Evolutionary conservation across 202 grass and related monocot genomes (phyloP).

Genomic region (Saccharum hybrid): DNA sequence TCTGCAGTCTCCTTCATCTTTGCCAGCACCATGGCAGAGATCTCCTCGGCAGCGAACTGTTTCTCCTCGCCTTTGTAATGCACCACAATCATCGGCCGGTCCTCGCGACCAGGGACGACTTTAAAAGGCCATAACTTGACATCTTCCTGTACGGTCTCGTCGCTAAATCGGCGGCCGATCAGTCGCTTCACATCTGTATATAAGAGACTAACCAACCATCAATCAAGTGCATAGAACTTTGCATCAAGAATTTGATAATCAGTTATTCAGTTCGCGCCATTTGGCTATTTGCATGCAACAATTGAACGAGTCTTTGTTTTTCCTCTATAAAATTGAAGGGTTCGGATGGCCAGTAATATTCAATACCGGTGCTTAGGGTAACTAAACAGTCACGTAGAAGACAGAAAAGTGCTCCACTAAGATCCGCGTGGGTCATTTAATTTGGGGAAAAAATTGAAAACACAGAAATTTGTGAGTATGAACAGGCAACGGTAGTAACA

Average conservation of each 20-base stretch:
- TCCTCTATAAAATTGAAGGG: not conserved
- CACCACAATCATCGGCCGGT: slow-evolving; percentile 61
- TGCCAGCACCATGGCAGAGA: slow-evolving; percentile 62
- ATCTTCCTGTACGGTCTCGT: slow-evolving; percentile 51
- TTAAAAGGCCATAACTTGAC: slow-evolving; percentile 65
- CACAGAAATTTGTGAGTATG: not conserved
- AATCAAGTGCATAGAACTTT: not conserved
- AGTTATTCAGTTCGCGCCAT: not conserved
- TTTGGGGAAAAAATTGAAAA: not conserved
- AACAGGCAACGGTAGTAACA: not conserved
- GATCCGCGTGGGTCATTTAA: not conserved
- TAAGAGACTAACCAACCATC: not conserved
- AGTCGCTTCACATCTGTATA: slow-evolving; percentile 66
- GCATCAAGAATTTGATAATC: not conserved
- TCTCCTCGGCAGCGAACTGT: slow-evolving; percentile 55
- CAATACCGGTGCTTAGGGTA: not conserved
- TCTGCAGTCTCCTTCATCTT: slow-evolving; percentile 66
- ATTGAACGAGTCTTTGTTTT: not conserved
- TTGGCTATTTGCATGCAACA: not conserved
- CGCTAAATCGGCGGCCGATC: slow-evolving; percentile 58
- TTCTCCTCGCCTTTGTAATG: slow-evolving; percentile 53
- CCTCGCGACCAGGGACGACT: slow-evolving; percentile 46
- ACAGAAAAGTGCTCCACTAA: not conserved
- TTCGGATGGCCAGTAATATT: not conserved
- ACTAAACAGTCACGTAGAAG: not conserved